Evolutionary conservation across 257 asterid species (phyloP).

Genomic region (Oldenlandia corymbosa): DNA sequence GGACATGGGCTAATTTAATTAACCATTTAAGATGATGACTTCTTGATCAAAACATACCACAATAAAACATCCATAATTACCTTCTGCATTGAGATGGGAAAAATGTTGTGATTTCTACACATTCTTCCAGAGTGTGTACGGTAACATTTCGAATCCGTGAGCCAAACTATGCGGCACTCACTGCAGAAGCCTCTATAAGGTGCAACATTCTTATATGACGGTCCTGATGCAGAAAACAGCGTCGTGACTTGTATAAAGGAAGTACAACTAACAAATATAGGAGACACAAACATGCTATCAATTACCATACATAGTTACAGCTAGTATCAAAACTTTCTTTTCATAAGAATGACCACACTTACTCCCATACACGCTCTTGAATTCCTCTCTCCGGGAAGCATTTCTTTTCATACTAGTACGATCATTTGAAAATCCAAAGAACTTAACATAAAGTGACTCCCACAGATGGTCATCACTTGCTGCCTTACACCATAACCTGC

Average conservation of each 20-base stretch:
- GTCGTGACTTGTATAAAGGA: neutral
- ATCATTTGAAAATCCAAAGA: slow-evolving; percentile 27
- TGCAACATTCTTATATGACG: slow-evolving; percentile 28
- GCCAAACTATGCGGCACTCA: slow-evolving; percentile 59
- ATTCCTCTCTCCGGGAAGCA: slow-evolving; percentile 43
- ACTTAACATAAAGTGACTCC: slow-evolving; percentile 40
- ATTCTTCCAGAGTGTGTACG: slow-evolving; percentile 17
- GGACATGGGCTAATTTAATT: too few species aligned
- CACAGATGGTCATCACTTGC: slow-evolving; percentile 67
- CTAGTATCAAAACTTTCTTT: too few species aligned
- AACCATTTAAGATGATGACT: too few species aligned
- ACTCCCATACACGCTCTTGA: slow-evolving; percentile 48
- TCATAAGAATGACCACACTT: neutral
- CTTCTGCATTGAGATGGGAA: slow-evolving; percentile 49
- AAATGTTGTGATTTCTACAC: slow-evolving; percentile 30
- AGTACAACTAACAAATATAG: neutral
- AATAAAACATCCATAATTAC: slow-evolving; percentile 21
- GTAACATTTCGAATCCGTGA: slow-evolving; percentile 39
- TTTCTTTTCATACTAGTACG: slow-evolving; percentile 16
- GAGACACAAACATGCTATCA: neutral
- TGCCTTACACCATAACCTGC: slow-evolving; percentile 69
- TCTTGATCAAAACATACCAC: neutral
- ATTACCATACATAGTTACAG: too few species aligned
- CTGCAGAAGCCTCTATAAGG: slow-evolving; percentile 64
- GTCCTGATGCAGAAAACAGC: slow-evolving; percentile 33